These are phyloP conservation scores for Neofusicoccum sp. DNA, from an alignment of 2,329 filamentous ascomycete species.

Conservation along the genomic window DNA sequence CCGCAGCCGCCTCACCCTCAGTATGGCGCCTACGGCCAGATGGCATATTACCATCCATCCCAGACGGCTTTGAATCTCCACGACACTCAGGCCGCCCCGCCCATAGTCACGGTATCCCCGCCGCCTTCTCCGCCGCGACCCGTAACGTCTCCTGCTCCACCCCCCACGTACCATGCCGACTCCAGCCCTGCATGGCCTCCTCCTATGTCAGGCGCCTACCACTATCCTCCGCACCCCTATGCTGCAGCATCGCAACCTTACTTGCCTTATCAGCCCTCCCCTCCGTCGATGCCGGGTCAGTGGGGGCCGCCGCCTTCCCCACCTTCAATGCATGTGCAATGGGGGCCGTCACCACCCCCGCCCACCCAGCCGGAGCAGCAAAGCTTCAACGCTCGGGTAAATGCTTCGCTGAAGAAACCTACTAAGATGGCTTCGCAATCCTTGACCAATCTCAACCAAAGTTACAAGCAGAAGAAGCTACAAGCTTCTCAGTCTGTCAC, in stretches of 20 bases:
- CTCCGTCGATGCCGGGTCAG: neutral
- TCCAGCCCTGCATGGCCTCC: neutral
- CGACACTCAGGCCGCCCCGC: neutral
- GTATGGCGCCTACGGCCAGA: neutral
- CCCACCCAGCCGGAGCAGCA: slow-evolving; percentile 6
- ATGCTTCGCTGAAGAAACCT: neutral
- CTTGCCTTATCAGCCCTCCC: slow-evolving; percentile 1
- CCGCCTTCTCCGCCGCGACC: slow-evolving; percentile 1
- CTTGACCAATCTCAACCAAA: slow-evolving; percentile 10
- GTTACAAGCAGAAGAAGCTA: slow-evolving; percentile 7
- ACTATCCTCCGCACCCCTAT: neutral
- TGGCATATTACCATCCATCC: neutral
- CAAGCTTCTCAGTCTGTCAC: slow-evolving; percentile 2
- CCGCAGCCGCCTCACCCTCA: neutral
- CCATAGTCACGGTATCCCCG: slow-evolving; percentile 7
- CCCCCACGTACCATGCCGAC: slow-evolving; percentile 5
- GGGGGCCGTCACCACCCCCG: neutral
- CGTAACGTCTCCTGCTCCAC: neutral
- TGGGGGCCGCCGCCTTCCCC: neutral
- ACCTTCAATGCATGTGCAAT: neutral
- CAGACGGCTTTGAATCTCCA: neutral
- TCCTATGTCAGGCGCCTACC: neutral
- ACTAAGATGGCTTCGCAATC: slow-evolving; percentile 9
- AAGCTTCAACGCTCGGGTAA: slow-evolving; percentile 5
- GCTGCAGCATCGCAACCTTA: neutral